A percentile compares a stretch with the other conserved stretches of the same genome.
phyloP scores from a whole-genome alignment of 805 yeast genomes.

The Cyberlindnera misumaiensis region DNA sequence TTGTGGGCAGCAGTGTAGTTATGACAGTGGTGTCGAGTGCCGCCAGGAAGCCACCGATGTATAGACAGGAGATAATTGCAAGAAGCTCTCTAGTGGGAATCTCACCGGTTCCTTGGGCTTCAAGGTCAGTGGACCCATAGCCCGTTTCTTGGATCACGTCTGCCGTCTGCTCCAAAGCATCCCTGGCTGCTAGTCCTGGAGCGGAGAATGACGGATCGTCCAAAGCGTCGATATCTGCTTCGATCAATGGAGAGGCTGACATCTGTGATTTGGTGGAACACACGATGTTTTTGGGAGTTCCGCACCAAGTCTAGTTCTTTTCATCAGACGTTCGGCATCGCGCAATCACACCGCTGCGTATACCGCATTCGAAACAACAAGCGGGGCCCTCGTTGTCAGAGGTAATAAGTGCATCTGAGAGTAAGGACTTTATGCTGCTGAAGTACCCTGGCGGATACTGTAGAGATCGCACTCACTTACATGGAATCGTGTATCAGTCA shows the following conservation, averaged over 20 bases:
- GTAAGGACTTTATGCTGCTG: no score
- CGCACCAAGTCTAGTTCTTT: no score
- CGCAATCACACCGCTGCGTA: no score
- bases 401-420: no score
- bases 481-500: no score
- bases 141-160: slow-evolving; percentile 7
- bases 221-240: slow-evolving; percentile 12
- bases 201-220: slow-evolving; percentile 14
- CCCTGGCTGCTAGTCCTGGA: slow-evolving; percentile 14
- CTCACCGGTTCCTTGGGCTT: slow-evolving; percentile 2
- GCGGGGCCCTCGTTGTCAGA: no score
- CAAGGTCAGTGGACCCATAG: slow-evolving; percentile 13
- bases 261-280: no score
- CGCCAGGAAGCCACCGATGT: slow-evolving; percentile 43
- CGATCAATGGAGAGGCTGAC: slow-evolving; percentile 9
- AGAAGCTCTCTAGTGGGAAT: background rate
- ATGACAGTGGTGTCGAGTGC: slow-evolving; percentile 61
- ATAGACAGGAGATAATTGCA: slow-evolving; percentile 30
- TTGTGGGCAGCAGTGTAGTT: slow-evolving; percentile 53
- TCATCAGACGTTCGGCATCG: no score
- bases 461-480: no score
- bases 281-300: no score
- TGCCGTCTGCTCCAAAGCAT: slow-evolving; percentile 10
- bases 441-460: no score
- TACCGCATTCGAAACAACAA: no score